These are phyloP conservation scores for Yamadazyma takamatsuzukensis DNA, from an alignment of 805 yeast species.

Conservation along the genomic window DNA sequence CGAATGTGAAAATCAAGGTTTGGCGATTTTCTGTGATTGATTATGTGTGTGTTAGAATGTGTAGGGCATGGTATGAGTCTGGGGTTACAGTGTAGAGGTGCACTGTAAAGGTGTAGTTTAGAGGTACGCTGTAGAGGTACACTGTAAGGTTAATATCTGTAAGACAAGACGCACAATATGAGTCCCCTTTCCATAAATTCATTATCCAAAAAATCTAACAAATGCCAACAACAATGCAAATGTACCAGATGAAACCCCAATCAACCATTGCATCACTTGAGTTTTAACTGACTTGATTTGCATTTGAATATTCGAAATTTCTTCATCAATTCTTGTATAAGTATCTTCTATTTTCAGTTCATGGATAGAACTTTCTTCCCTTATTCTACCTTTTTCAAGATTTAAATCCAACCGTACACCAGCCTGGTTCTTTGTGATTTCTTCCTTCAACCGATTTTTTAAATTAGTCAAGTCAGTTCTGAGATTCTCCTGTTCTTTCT, in stretches of 20 bases:
- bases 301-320: constrained; percentile 88
- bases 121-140: no score
- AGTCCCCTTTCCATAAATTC: no score
- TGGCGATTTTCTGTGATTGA: no score
- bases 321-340: constrained; percentile 92
- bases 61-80: no score
- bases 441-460: constrained; percentile 82
- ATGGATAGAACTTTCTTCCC: constrained; percentile 91
- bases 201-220: constrained; percentile 68
- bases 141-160: no score
- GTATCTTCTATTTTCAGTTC: constrained; percentile 93
- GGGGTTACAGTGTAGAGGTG: no score
- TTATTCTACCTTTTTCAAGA: constrained; percentile 89
- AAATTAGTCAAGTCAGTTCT: constrained; percentile 82
- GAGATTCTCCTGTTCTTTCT: constrained; percentile 83
- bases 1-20: no score
- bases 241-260: constrained; percentile 98
- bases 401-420: constrained; percentile 88
- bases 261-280: constrained; percentile 97
- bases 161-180: no score
- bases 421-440: constrained; percentile 84
- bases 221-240: constrained; percentile 92
- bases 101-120: no score
- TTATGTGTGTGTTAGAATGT: no score
- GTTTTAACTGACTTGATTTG: constrained; percentile 94